These are phyloP conservation scores for Wickerhamiella lipophila DNA, from an alignment of 805 yeast species.

Conservation along the genomic window DNA sequence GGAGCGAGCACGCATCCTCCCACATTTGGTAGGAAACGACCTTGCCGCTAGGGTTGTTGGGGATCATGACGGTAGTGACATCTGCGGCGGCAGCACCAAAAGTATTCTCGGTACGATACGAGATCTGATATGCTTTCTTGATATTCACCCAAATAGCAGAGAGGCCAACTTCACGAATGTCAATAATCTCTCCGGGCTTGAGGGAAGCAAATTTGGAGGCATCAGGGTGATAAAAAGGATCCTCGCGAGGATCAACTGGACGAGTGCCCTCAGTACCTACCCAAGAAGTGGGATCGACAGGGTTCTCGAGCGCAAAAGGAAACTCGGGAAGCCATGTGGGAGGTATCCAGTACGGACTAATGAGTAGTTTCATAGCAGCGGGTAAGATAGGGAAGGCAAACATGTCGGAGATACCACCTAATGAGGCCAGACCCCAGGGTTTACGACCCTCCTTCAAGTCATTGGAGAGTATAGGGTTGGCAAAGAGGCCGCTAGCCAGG, in stretches of 20 bases:
- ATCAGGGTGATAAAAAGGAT: conserved; percentile 13
- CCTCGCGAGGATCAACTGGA: conserved; percentile 13
- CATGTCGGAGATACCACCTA: conserved; percentile 6
- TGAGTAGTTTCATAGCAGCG: conserved; percentile 26
- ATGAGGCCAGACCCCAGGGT: neutral
- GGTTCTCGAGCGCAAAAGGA: conserved; percentile 1
- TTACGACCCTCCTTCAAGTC: neutral
- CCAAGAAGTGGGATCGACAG: conserved; percentile 11
- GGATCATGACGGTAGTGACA: conserved; percentile 17
- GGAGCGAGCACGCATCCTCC: conserved; percentile 23
- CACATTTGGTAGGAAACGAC: conserved; percentile 24
- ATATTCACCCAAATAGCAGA: conserved; percentile 10
- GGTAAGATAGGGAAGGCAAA: conserved; percentile 22
- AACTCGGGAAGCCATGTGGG: conserved; percentile 6
- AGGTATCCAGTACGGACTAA: conserved; percentile 10
- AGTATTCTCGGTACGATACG: conserved; percentile 15
- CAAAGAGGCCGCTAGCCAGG: neutral
- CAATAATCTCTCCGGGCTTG: conserved; percentile 13
- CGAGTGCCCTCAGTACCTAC: conserved; percentile 5
- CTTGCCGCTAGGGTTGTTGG: conserved; percentile 7
- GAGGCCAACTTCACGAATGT: conserved; percentile 13
- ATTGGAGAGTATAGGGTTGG: neutral
- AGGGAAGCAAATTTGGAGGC: neutral
- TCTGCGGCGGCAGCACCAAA: conserved; percentile 13
- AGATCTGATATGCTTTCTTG: conserved; percentile 14